Conservation (phyloP, 2,329 filamentous ascomycete genomes). For the Claviceps maximensis region DNA sequence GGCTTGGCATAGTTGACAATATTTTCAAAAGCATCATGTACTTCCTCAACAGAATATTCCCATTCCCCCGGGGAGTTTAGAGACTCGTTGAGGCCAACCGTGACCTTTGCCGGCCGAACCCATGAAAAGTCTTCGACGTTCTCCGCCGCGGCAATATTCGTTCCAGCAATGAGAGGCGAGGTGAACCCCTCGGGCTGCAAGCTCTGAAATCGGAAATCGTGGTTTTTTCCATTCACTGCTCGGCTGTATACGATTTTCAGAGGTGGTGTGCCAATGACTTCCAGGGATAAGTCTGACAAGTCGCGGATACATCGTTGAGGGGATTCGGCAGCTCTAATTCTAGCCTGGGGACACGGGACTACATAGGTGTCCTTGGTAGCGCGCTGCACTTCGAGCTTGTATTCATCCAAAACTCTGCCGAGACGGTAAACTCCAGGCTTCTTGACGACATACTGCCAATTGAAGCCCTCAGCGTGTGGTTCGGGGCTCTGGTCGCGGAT, state of each 20-base stretch:
- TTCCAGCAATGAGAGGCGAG: conserved; percentile 59
- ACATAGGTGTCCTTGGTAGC: conserved; percentile 66
- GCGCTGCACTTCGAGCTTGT: conserved; percentile 82
- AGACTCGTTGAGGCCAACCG: conserved; percentile 81
- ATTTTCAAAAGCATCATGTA: conserved; percentile 84
- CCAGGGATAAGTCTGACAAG: conserved; percentile 69
- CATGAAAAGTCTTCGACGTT: conserved; percentile 60
- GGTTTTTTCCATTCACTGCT: conserved; percentile 69
- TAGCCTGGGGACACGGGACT: conserved; percentile 71
- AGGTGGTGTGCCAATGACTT: conserved; percentile 79
- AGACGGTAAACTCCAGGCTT: conserved; percentile 82
- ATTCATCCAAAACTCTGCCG: conserved; percentile 76
- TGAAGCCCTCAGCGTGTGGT: conserved; percentile 44
- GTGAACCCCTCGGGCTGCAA: conserved; percentile 78
- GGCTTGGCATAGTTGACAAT: conserved; percentile 57
- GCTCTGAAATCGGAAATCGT: conserved; percentile 81
- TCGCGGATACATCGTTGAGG: conserved; percentile 71
- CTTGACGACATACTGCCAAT: conserved; percentile 62
- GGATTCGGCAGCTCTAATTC: conserved; percentile 49
- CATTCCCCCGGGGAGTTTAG: conserved; percentile 67
- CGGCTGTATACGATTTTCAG: conserved; percentile 88
- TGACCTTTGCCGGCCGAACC: conserved; percentile 63
- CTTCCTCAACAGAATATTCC: conserved; percentile 84
- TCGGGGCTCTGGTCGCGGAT: conserved; percentile 53
- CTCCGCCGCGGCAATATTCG: conserved; percentile 46